These are phyloP conservation scores for Aspergillus sp. DNA, from an alignment of 2,329 filamentous ascomycete species.

Conservation along the genomic window DNA sequence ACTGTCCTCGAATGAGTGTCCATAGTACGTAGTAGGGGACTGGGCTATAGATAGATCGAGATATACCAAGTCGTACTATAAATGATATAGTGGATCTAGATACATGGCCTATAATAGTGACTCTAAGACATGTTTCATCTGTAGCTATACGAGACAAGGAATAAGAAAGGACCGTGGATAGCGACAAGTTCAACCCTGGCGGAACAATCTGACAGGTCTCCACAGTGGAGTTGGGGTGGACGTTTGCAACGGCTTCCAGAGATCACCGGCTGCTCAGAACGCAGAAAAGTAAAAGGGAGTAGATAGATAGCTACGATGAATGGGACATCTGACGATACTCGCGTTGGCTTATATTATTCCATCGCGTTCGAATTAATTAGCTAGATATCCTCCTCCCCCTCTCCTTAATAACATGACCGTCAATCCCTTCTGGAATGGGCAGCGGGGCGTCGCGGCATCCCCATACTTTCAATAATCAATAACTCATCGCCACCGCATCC, in stretches of 20 bases:
- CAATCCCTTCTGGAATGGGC: conserved; percentile 21
- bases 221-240: not conserved
- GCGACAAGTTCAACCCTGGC: not conserved
- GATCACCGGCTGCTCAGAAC: not conserved
- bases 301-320: too few species aligned
- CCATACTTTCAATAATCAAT: conserved; percentile 14
- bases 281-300: too few species aligned
- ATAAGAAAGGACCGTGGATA: not conserved
- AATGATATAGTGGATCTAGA: not conserved
- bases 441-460: conserved; percentile 10
- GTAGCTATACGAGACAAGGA: too few species aligned
- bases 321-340: too few species aligned
- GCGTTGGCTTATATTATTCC: not conserved
- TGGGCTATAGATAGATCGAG: not conserved
- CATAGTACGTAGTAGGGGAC: not conserved
- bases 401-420: conserved; percentile 4
- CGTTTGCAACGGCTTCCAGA: not conserved
- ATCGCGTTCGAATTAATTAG: not conserved
- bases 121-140: not conserved
- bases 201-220: not conserved
- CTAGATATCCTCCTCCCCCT: not conserved
- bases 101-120: not conserved
- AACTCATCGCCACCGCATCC: conserved; percentile 1
- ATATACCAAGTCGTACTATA: not conserved
- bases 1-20: too few species aligned